Evolutionary conservation across 2,329 filamentous ascomycete genomes (phyloP), one percentile per base, ranked within the genome.

Genomic region (Phyllosticta ampelicida): DNA sequence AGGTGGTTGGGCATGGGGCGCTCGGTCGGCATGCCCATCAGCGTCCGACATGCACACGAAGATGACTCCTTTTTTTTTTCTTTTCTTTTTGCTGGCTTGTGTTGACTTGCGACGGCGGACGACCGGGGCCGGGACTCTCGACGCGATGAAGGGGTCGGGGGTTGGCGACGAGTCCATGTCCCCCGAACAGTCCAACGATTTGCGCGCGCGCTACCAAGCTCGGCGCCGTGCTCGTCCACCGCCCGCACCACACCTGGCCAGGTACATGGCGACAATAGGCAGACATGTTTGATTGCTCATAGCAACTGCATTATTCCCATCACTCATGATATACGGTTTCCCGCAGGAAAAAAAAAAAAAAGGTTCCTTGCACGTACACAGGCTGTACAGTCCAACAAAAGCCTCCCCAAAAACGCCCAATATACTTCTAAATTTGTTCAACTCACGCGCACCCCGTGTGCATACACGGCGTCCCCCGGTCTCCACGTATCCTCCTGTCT

Each of bases 401-500:
- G 13, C 36, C n/a, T n/a, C 36, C 36, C 16, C 13, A n/a, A 44
- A 44, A 44, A 44, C 36, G 36, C 36, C 36, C 8, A 4, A 44
- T 44, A 16, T n/a, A 13, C 36, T 44, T 44, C 36, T 44, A 44
- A 18, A 16, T 44, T 16, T 44, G 36, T 44, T 44, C 36, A 44
- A 44, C 36, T 44, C 36, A 44, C 56, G 9, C 56, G 56, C 52
- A 58, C 51, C 26, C 56, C 56, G 20, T 54, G 56, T 36, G 48
- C 52, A 54, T 54, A 48, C 26, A 52, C 54, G 6, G 51, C 48
- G 19, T 59, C 57, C 21, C 57, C 53, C 18, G 53, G 57, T 29
- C 57, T 48, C 91, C 90, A 96, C 1, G 89, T 95, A 55, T 90
- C 87, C 70, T 95, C 88, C 70, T 92, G 87, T 68, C 84, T 90